Base-by-base conservation (phyloP, 2,329 filamentous ascomycete species). In the Penicillium sp. region DNA sequence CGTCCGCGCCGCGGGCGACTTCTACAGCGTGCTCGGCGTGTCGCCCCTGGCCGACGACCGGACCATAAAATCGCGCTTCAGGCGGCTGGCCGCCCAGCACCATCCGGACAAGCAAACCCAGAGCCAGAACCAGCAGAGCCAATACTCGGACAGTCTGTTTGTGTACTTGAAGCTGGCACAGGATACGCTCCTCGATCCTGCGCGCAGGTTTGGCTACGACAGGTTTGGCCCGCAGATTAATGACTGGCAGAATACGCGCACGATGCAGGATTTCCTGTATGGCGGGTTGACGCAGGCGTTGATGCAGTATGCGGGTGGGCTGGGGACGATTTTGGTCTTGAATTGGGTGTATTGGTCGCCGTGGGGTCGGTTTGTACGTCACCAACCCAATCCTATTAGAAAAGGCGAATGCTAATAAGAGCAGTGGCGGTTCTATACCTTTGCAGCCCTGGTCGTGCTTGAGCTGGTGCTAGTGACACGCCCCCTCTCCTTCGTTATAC, bases 131-230 rank as follows among this genome's bases (percentile, higher is more conserved):
- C 71, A 73, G 43, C 66, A 65, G 58, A 73, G 30, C 3, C 9
- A 52, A 11, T 40, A 35, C 11, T 66, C 72, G 14, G 78, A 82
- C 55, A 65, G 68, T 66, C 81, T 87, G 73, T 97, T 96, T 73
- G 85, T 97, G 47, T 85, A 89, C 66, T 81, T 97, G 65, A 93
- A 92, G 77, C 78, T 86, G 47, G 91, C 91, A 5, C 84, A 90
- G 66, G 94, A 97, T 66, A 90, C 87, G 0, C 83, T 97, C 16
- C 76, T 84, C n/a, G 85, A 94, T 67, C 84, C 89, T 2, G 85
- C 84, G 0, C 86, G 83, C 66, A 82, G 91, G 56, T 96, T 94
- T 70, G 91, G 90, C 7, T 97, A 97, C 74, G 91, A 96, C 69
- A 85, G 91, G 48, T 91, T 96, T 70, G 92, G 92, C 0, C 87